phyloP scores from a whole-genome alignment of 495 filamentous ascomycete species.

The Penicillium cataractarum region DNA sequence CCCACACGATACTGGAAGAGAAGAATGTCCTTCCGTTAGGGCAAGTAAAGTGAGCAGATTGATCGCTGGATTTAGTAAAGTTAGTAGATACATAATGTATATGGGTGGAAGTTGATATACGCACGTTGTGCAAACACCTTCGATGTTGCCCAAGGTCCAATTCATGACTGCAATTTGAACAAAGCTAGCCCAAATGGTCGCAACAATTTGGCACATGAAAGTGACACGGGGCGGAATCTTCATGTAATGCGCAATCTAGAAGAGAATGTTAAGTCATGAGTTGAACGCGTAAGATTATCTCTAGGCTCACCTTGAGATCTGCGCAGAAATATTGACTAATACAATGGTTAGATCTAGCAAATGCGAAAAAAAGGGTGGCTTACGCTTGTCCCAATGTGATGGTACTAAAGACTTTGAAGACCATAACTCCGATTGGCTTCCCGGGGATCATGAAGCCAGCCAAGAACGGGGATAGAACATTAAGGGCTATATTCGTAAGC shows the following conservation, averaged over 20 bases:
- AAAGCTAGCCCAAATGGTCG: slow-evolving; percentile 61
- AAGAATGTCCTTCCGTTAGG: slow-evolving; percentile 64
- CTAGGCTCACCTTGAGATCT: slow-evolving; percentile 23
- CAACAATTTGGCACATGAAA: slow-evolving; percentile 65
- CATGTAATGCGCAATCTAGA: slow-evolving; percentile 64
- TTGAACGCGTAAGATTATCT: slow-evolving; percentile 14
- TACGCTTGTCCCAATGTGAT: slow-evolving; percentile 57
- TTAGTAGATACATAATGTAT: too few relatives aligned
- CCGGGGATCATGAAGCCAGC: slow-evolving; percentile 67
- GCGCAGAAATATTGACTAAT: slow-evolving; percentile 23
- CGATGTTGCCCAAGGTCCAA: slow-evolving; percentile 59
- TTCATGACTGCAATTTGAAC: slow-evolving; percentile 62
- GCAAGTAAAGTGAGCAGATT: slow-evolving; percentile 54
- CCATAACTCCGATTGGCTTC: slow-evolving; percentile 61
- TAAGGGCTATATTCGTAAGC: slow-evolving; percentile 46
- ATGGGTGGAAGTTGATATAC: slow-evolving; percentile 37
- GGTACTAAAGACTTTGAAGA: slow-evolving; percentile 70
- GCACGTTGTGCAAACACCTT: slow-evolving; percentile 55
- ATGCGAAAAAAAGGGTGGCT: background rate
- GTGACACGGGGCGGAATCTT: slow-evolving; percentile 65
- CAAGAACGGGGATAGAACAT: slow-evolving; percentile 65
- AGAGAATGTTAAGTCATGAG: slow-evolving; percentile 19
- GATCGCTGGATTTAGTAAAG: slow-evolving; percentile 30
- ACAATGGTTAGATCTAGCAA: background rate
- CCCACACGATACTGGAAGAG: slow-evolving; percentile 61